A percentile compares a stretch with the other conserved stretches of the same genome.
These are phyloP conservation scores for Trichocladium antarcticum DNA, from an alignment of 495 filamentous ascomycete species.

Conservation along the genomic window DNA sequence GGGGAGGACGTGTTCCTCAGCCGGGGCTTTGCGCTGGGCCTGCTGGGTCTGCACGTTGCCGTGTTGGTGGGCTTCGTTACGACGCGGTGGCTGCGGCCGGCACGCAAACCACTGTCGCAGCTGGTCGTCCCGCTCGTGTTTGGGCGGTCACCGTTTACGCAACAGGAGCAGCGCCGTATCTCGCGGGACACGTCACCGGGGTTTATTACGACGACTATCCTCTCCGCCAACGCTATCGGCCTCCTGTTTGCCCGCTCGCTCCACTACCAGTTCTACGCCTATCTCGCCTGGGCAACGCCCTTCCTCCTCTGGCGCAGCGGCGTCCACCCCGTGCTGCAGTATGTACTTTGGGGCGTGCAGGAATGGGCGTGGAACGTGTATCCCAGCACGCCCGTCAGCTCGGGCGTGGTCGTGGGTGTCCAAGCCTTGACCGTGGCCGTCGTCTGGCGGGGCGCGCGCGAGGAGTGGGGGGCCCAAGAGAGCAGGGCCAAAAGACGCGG, in stretches of 20 bases:
- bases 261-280: conserved; percentile 96
- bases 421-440: conserved; percentile 54
- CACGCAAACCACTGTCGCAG: conserved; percentile 34
- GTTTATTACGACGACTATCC: conserved; percentile 66
- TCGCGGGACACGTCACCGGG: conserved; percentile 52
- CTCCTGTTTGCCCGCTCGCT: conserved; percentile 83
- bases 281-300: conserved; percentile 83
- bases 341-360: conserved; percentile 66
- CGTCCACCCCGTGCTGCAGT: conserved; percentile 60
- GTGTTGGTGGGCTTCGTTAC: conserved; percentile 52
- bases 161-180: conserved; percentile 42
- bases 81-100: conserved; percentile 39
- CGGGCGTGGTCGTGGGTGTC: conserved; percentile 59
- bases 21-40: conserved; percentile 51
- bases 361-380: conserved; percentile 97
- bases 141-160: conserved; percentile 42
- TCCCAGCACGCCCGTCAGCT: conserved; percentile 78
- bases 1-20: conserved; percentile 75
- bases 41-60: conserved; percentile 58
- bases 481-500: conserved; percentile 15
- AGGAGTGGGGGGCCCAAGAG: conserved; percentile 27
- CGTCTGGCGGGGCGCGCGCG: conserved; percentile 49
- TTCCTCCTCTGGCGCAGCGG: conserved; percentile 81
- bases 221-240: conserved; percentile 72
- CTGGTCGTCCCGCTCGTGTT: conserved; percentile 43